Evolutionary conservation across 2,329 filamentous ascomycete species (phyloP).

Genomic region (Xylariaceae sp.): DNA sequence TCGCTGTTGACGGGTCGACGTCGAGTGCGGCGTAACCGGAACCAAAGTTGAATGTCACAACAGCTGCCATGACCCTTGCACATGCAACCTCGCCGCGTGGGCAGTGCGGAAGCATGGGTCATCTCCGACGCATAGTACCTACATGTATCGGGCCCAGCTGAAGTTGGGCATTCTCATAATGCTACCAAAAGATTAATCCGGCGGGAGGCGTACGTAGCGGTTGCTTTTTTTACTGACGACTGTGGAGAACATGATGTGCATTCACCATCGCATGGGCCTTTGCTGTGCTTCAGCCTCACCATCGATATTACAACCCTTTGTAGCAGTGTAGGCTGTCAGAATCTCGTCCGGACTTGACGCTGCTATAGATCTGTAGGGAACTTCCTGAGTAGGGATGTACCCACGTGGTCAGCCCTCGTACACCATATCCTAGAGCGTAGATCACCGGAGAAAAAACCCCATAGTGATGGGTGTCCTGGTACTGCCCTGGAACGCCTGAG

Average conservation of each 20-base stretch:
- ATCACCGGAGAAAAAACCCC: no score
- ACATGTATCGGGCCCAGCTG: conserved; percentile 25
- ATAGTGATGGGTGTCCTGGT: no score
- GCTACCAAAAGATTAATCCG: background rate
- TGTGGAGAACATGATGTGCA: conserved; percentile 1
- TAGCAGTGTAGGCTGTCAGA: no score
- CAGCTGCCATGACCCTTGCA: conserved; percentile 8
- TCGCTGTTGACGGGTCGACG: no score
- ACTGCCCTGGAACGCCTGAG: no score
- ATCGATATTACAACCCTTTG: conserved; percentile 24
- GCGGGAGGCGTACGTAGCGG: background rate
- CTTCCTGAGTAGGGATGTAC: conserved; percentile 10
- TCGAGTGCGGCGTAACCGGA: no score
- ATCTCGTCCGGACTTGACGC: no score
- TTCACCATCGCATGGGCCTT: conserved; percentile 4
- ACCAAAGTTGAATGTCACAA: conserved; percentile 21
- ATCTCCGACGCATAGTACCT: conserved; percentile 20
- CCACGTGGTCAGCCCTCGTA: conserved; percentile 21
- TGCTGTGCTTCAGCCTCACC: conserved; percentile 17
- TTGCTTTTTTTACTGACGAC: conserved; percentile 1
- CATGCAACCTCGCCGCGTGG: conserved; percentile 30
- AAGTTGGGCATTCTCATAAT: conserved; percentile 1
- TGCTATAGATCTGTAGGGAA: no score
- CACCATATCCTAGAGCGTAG: background rate
- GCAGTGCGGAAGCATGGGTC: conserved; percentile 18